Evolutionary conservation across 306 rosid genomes (phyloP), one percentile per base, ranked within the genome.

Genomic region (Casuarina equisetifolia): DNA sequence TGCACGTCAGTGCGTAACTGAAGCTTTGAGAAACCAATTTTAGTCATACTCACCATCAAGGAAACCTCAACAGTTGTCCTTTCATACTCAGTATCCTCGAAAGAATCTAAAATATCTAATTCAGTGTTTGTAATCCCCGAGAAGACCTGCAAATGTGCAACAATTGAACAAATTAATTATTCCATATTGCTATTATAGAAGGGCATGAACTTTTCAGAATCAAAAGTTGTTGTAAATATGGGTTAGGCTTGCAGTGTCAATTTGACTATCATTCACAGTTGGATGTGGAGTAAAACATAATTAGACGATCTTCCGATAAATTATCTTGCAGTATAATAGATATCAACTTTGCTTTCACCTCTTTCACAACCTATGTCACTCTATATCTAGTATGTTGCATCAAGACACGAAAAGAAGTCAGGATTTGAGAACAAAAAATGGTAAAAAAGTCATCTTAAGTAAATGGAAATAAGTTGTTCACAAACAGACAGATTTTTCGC

Each of bases 41-140:
- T 20, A 62, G 54, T 42, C 40, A 71, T 48, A 75, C 82, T 76
- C 61, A 92, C 97, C 83, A 9, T 46, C 49, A 87, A 78, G 58
- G 72, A 78, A 83, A 92, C 91, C 53, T 88, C 86, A 81, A 91
- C 92, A 38, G 86, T 69, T 64, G 53, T 89, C 80, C 92, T 89
- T 74, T 76, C 87, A 73, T 95, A 95, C 79, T 95, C 98, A 68
- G 74, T 86, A 82, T 91, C 98, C 84, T 95, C 97, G 66, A 92
- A 95, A 25, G 76, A 84, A 72, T 95, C 97, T 45, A 92, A 78
- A 80, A 92, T 76, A 61, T 85, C 59, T 11, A 95, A 78, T 64
- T 95, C 99, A 12, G 77, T 61, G 76, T 86, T 91, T 2, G 98
- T 84, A 74, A 95, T 74, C 15, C 80, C 97, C 72, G 76, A 87